Percentiles rank a stretch among this genome's conserved stretches.
These are phyloP conservation scores for Psilocybe cubensis DNA, from an alignment of 768 basidiomycete genomes.

Conservation along the genomic window DNA sequence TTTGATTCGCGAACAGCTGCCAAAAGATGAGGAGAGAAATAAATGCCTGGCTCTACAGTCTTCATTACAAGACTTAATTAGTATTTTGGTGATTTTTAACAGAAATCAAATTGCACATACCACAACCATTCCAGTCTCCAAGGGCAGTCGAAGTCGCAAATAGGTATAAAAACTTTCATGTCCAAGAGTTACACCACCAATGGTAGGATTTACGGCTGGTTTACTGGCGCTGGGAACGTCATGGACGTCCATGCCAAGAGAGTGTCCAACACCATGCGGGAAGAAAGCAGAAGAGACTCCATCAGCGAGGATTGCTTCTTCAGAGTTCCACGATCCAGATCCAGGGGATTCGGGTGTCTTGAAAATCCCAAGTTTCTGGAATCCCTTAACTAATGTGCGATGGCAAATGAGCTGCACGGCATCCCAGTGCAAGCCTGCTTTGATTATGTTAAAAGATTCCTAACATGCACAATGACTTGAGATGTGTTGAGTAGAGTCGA, in stretches of 20 bases:
- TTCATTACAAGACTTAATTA: constrained; percentile 29
- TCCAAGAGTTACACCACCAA: constrained; percentile 38
- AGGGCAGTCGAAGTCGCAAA: constrained; percentile 74
- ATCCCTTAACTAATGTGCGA: constrained; percentile 76
- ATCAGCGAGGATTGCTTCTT: constrained; percentile 71
- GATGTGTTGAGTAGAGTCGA: constrained; percentile 2
- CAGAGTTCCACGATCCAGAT: constrained; percentile 61
- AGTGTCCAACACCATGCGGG: constrained; percentile 93
- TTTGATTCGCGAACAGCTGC: constrained; percentile 61
- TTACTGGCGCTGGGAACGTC: constrained; percentile 87
- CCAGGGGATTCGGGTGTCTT: constrained; percentile 51
- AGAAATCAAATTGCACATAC: constrained; percentile 46
- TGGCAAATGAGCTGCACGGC: constrained; percentile 85
- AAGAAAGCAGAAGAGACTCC: constrained; percentile 88
- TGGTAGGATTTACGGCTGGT: constrained; percentile 60
- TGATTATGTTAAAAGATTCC: constrained; percentile 70
- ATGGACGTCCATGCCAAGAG: constrained; percentile 92
- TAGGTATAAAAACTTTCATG: constrained; percentile 78
- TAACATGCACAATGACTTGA: constrained; percentile 25
- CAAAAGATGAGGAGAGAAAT: constrained; percentile 84
- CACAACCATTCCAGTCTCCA: constrained; percentile 84
- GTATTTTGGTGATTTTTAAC: neutral
- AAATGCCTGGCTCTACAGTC: constrained; percentile 92
- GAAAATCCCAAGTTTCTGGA: constrained; percentile 87
- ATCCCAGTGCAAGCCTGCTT: constrained; percentile 91